phyloP scores from a whole-genome alignment of 228 moss, liverwort and hornwort species.

The Sphagnum magellanicum region DNA sequence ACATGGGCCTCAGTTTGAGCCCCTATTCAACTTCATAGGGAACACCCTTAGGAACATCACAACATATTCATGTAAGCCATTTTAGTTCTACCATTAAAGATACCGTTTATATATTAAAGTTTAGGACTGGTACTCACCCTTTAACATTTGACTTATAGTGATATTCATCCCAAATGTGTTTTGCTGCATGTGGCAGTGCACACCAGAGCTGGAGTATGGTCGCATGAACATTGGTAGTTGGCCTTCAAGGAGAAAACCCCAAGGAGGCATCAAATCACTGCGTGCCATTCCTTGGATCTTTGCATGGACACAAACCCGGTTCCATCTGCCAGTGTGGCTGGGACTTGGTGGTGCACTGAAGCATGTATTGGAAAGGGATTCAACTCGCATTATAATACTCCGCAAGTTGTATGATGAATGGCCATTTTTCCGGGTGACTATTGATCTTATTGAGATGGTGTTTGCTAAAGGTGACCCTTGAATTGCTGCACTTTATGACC shows the following conservation, averaged over 20 bases:
- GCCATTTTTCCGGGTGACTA: slow-evolving; percentile 94
- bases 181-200: slow-evolving; percentile 40
- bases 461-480: slow-evolving; percentile 90
- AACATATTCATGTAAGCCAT: too few species aligned
- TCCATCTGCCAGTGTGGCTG: slow-evolving; percentile 97
- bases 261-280: slow-evolving; percentile 89
- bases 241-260: slow-evolving; percentile 94
- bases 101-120: too few species aligned
- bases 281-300: slow-evolving; percentile 99
- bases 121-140: too few species aligned
- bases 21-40: too few species aligned
- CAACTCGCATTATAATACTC: slow-evolving; percentile 42
- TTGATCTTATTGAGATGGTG: slow-evolving; percentile 97
- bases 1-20: too few species aligned
- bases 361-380: slow-evolving; percentile 39
- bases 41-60: too few species aligned
- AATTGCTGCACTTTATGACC: slow-evolving; percentile 56
- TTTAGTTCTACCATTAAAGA: too few species aligned
- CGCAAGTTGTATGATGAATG: slow-evolving; percentile 90
- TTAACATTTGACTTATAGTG: too few species aligned
- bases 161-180: not conserved
- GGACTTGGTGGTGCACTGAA: slow-evolving; percentile 88
- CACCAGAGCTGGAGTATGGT: slow-evolving; percentile 94
- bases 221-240: slow-evolving; percentile 99
- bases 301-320: slow-evolving; percentile 98